Base-by-base conservation (phyloP, 176 grass and related monocot genomes). In the Lolium rigidum region DNA sequence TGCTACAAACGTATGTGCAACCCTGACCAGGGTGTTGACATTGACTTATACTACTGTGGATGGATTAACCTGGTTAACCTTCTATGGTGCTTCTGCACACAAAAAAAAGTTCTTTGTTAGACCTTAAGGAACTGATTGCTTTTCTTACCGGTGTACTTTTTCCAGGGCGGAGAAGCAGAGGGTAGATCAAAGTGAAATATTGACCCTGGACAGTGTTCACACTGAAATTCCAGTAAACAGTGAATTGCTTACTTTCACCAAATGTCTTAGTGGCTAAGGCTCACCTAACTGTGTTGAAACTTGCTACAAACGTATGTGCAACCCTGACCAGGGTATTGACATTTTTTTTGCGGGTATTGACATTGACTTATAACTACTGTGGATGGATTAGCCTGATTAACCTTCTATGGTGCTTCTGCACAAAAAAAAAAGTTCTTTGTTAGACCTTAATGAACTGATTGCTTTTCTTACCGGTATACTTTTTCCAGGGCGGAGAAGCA, bases 161-260 rank as follows among this genome's bases (percentile, higher is more conserved):
- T 77, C 16, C 73, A 97, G 94, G 46, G 25, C 80, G 56, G 89
- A 85, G 81, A 86, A 83, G 70, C 83, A 87, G 79, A 93, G 97
- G 83, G 69, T 99, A 22, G 97, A 99, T 91, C 88, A 82, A 82
- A 99, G 97, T 91, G 92, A 97, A 47, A 94, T 76, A 17, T 73
- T 99, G 77, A 94, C 85, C 17, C 83, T 99, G 67, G 97, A 97
- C 47, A 83, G 20, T 55, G n/a, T 78, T 71, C 35, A 7, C 28
- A 26, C 18, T 52, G 20, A 72, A 84, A 88, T 10, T 18, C 10
- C 5, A 51, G 54, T n/a, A 35, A 31, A 17, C 12, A 37, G 48
- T 47, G 48, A 82, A 87, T 22, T 21, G 16, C 55, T 63, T 70
- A 70, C 52, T 62, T 73, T 79, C n/a, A 76, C 9, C 8, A 47